These are phyloP conservation scores for Didymella pinodella DNA, from an alignment of 2,329 filamentous ascomycete species.

Conservation along the genomic window DNA sequence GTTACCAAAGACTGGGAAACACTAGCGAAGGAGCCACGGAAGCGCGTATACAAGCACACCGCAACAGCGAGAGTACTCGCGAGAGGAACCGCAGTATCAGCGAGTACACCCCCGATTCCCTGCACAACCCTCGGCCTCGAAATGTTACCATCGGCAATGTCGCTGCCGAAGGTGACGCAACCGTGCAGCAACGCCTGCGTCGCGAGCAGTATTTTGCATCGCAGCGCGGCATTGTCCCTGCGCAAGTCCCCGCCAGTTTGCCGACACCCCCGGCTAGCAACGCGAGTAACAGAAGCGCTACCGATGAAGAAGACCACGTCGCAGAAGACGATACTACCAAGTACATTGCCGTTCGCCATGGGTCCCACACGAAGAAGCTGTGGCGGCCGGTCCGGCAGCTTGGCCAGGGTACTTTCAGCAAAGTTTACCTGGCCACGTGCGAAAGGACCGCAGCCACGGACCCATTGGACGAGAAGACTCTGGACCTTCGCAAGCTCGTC, in stretches of 20 bases:
- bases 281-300: constrained; percentile 66
- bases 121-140: constrained; percentile 71
- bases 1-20: constrained; percentile 55
- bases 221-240: constrained; percentile 74
- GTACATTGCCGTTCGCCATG: constrained; percentile 57
- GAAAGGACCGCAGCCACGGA: constrained; percentile 61
- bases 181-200: constrained; percentile 64
- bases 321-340: constrained; percentile 54
- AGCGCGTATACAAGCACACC: constrained; percentile 41
- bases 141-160: constrained; percentile 71
- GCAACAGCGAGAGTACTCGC: constrained; percentile 56
- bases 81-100: constrained; percentile 83
- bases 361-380: constrained; percentile 72
- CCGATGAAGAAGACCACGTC: constrained; percentile 63
- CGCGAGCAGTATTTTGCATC: constrained; percentile 84
- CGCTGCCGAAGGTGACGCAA: constrained; percentile 56
- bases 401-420: constrained; percentile 94
- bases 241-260: constrained; percentile 53
- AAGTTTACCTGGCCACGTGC: constrained; percentile 88
- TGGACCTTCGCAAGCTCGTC: constrained; percentile 80
- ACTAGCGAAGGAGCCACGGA: constrained; percentile 51
- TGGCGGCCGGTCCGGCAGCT: constrained; percentile 84
- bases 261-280: constrained; percentile 81
- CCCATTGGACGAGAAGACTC: constrained; percentile 57
- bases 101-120: constrained; percentile 81